These are phyloP conservation scores for Monosporascus sp. DNA, from an alignment of 2,329 filamentous ascomycete species.

Conservation along the genomic window DNA sequence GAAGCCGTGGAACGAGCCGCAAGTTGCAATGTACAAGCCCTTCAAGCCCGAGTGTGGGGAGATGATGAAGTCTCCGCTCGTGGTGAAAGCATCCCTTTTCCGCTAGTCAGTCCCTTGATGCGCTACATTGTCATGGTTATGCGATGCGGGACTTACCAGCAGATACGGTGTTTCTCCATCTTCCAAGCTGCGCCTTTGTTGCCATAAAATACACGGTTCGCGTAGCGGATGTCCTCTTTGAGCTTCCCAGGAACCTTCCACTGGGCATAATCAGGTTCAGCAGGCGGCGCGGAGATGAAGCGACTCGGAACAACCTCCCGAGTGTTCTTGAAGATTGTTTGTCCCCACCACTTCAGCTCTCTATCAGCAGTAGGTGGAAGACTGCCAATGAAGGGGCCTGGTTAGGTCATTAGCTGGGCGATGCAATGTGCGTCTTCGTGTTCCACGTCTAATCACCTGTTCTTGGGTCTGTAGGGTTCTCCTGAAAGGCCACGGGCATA, in stretches of 20 bases:
- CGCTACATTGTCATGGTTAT: constrained; percentile 13
- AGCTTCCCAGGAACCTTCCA: constrained; percentile 37
- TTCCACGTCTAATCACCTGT: constrained; percentile 39
- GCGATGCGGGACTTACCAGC: constrained; percentile 45
- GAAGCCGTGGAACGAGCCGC: constrained; percentile 60
- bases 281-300: constrained; percentile 50
- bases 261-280: constrained; percentile 43
- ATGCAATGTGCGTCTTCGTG: background rate
- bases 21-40: constrained; percentile 55
- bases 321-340: constrained; percentile 53
- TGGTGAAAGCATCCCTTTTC: constrained; percentile 58
- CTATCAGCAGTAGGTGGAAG: constrained; percentile 46
- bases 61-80: constrained; percentile 55
- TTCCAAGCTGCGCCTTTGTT: constrained; percentile 48
- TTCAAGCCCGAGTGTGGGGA: constrained; percentile 44
- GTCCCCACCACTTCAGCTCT: constrained; percentile 55
- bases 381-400: constrained; percentile 51
- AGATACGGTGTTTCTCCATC: constrained; percentile 57
- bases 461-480: constrained; percentile 25
- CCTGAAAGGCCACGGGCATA: constrained; percentile 43
- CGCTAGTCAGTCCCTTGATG: constrained; percentile 27
- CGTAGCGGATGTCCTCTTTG: constrained; percentile 51
- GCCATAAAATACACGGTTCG: constrained; percentile 54
- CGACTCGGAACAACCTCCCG: constrained; percentile 46
- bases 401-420: constrained; percentile 25